Percentiles rank a stretch among this genome's conserved stretches.
Conservation (phyloP, 2,329 filamentous ascomycete genomes). For the Monilinia fructigena region DNA sequence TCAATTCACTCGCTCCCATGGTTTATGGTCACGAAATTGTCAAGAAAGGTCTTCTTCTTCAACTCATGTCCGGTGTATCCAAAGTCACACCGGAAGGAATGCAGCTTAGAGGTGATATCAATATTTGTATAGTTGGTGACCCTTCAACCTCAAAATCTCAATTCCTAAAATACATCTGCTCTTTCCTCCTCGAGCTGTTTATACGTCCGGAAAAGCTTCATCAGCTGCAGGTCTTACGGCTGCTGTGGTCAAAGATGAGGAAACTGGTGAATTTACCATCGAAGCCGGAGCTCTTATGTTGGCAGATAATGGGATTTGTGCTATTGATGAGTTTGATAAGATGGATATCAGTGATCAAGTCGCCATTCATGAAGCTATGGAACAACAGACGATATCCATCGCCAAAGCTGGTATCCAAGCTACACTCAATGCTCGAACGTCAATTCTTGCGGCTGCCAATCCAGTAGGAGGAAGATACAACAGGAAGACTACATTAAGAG, state of each 20-base stretch:
- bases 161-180: conserved; percentile 97
- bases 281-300: conserved; percentile 98
- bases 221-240: conserved; percentile 96
- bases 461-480: conserved; percentile 96
- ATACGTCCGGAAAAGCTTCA: conserved; percentile 96
- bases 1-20: conserved; percentile 93
- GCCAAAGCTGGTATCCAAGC: conserved; percentile 98
- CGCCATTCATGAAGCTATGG: conserved; percentile 99
- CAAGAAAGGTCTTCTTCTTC: conserved; percentile 92
- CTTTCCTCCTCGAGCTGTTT: conserved; percentile 92
- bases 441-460: conserved; percentile 93
- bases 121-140: conserved; percentile 97
- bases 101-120: conserved; percentile 94
- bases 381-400: conserved; percentile 99
- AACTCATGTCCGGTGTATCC: conserved; percentile 92
- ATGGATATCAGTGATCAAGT: conserved; percentile 98
- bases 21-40: conserved; percentile 97
- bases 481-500: conserved; percentile 86
- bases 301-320: conserved; percentile 94
- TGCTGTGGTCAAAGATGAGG: conserved; percentile 95
- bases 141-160: conserved; percentile 97
- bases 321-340: conserved; percentile 99
- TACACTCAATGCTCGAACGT: conserved; percentile 91
- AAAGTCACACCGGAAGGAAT: conserved; percentile 93
- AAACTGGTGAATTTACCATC: conserved; percentile 98